Base-by-base conservation (phyloP, 1,139 yeast species). In the Petasospora rhodanensis region DNA sequence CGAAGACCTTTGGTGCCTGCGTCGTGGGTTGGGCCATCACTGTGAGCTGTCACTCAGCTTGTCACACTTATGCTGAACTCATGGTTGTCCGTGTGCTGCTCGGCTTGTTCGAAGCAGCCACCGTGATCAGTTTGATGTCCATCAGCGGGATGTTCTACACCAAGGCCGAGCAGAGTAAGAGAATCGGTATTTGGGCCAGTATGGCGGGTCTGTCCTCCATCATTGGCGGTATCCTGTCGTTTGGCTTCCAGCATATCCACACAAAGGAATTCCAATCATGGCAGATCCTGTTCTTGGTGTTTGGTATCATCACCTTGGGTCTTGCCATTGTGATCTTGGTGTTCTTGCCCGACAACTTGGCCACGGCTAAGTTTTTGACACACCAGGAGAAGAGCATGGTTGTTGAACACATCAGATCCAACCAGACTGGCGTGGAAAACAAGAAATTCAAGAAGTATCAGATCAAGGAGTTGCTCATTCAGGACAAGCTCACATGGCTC, bases 101-200 rank as follows among this genome's bases (percentile, higher is more conserved):
- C 20, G 87, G 86, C 1, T 52, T 67, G 34, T 62, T 75, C 28
- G 86, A 79, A 51, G 63, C 73, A 29, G 63, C 73, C 4, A 61
- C 73, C 37, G 70, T 78, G 14, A 84, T 82, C 2, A 78, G 79
- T 0, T 70, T 74, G 45, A 70, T 77, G 19, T 66, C 79, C 16
- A 61, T 79, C 21, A 69, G 76, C 7, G 63, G 74, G 11, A 73
- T 70, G 59, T 76, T 73, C 62, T 75, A 70, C 50, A 64, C 61
- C 17, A 64, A 67, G 38, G 62, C 66, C 11, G 80, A 75, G 46
- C 77, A 72, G 39, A 66, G 71, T 35, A 58, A 68, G 18, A 59
- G 79, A 46, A 73, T 73, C 33, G 70, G 75, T 8, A 71, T 62
- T 40, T 73, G 74, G 58, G 68, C 66, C 29, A 61, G 67, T 8